These are phyloP conservation scores for Nidularia sp. DNA, from an alignment of 768 basidiomycete species.

Conservation along the genomic window DNA sequence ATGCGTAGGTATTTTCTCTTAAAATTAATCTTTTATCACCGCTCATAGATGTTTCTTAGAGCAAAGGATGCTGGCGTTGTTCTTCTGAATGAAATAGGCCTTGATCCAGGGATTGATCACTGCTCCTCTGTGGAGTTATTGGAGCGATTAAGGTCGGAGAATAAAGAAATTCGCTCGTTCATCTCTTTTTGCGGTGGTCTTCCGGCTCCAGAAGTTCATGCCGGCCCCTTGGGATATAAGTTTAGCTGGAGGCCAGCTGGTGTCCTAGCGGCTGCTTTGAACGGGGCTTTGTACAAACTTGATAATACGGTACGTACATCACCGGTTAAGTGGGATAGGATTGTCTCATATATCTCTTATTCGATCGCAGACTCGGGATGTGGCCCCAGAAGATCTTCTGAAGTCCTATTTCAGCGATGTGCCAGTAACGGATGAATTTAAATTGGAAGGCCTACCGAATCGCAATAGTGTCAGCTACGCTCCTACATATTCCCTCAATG, in stretches of 20 bases:
- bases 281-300: conserved; percentile 65
- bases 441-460: conserved; percentile 84
- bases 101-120: conserved; percentile 90
- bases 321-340: too few relatives aligned
- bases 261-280: conserved; percentile 76
- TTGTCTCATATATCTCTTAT: too few relatives aligned
- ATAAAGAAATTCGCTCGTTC: conserved; percentile 65
- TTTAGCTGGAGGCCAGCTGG: conserved; percentile 93
- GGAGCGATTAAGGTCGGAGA: conserved; percentile 40
- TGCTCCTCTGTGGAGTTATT: conserved; percentile 79
- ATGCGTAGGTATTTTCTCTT: conserved; percentile 36
- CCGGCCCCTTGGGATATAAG: conserved; percentile 82
- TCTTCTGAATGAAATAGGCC: conserved; percentile 84
- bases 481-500: conserved; percentile 55
- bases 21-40: not conserved
- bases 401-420: conserved; percentile 59
- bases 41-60: conserved; percentile 19
- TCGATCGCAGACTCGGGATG: not conserved
- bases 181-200: conserved; percentile 92
- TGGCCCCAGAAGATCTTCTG: conserved; percentile 31
- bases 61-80: conserved; percentile 62
- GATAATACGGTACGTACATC: conserved; percentile 40
- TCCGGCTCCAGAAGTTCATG: conserved; percentile 63
- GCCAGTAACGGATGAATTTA: conserved; percentile 56
- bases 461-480: conserved; percentile 75